Base-by-base conservation (phyloP, 2,329 filamentous ascomycete species). In the Colletotrichum trifolii region DNA sequence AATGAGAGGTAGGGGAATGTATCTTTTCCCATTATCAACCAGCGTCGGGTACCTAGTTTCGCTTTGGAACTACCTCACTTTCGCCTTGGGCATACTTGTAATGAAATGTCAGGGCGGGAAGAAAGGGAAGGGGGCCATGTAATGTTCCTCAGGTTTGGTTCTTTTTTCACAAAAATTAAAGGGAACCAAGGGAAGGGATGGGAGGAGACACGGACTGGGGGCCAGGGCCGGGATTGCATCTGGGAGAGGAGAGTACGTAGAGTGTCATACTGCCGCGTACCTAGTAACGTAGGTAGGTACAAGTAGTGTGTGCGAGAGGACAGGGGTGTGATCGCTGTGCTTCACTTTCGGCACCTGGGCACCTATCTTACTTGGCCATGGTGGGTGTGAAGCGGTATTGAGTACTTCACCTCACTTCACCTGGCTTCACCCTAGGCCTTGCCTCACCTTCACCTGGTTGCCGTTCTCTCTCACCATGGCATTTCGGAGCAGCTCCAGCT, bases 81-180 rank as follows among this genome's bases (percentile, higher is more conserved):
- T 25, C 25, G 25, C 25, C 25, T 25, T 25, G 25, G 25, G 54
- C 54, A 58, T 11, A 17, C 42, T 15, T 15, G 57, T 53, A 46
- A 64, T 61, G 61, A 48, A 64, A 64, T 60, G 61, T 64, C 61
- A 65, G 62, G 62, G 62, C 62, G 62, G 62, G 56, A 64, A 39
- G 61, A 52, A 61, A 40, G 54, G 62, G 53, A 65, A 56, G 62
- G 62, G 61, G 62, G 58, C 50, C 62, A 61, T 60, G 57, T 40
- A 56, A 50, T 65, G 58, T 62, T 62, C 57, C 62, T 65, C 46
- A 65, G 62, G 62, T 65, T 62, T 65, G 57, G 62, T 65, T 61
- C 58, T 58, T 65, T 65, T 64, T 64, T 45, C 57, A 56, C 46
- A 61, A 61, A 65, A 55, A 61, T 62, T 65, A 62, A 61, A 65